Evolutionary conservation across 805 yeast species (phyloP).

Genomic region (Spathaspora passalidarum): DNA sequence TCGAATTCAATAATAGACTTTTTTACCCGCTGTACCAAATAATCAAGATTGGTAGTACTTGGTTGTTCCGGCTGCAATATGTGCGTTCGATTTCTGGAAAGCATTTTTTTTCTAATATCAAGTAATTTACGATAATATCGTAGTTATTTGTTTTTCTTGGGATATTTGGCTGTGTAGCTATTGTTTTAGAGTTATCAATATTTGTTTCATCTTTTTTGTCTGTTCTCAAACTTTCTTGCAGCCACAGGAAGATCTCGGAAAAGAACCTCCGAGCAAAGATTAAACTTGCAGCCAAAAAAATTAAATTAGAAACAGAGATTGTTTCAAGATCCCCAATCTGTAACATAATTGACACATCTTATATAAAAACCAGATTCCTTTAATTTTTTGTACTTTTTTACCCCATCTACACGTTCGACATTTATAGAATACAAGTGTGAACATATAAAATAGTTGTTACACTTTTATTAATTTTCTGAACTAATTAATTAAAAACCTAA

Average conservation of each 20-base stretch:
- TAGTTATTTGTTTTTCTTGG: too few relatives aligned
- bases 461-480: too few relatives aligned
- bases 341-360: not conserved
- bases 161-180: not conserved
- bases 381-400: not conserved
- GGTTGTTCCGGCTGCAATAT: not conserved
- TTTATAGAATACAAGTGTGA: not conserved
- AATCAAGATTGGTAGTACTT: conserved; percentile 4
- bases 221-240: not conserved
- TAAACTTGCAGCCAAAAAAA: not conserved
- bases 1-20: conserved; percentile 1
- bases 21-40: conserved; percentile 3
- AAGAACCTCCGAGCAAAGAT: too few relatives aligned
- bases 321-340: not conserved
- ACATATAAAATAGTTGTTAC: not conserved
- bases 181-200: not conserved
- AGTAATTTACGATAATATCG: too few relatives aligned
- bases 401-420: not conserved
- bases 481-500: too few relatives aligned
- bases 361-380: not conserved
- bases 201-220: not conserved
- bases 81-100: not conserved
- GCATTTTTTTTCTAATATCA: not conserved
- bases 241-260: not conserved
- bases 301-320: not conserved